Evolutionary conservation across 768 basidiomycete species (phyloP).

Genomic region (Suillus brevipes): DNA sequence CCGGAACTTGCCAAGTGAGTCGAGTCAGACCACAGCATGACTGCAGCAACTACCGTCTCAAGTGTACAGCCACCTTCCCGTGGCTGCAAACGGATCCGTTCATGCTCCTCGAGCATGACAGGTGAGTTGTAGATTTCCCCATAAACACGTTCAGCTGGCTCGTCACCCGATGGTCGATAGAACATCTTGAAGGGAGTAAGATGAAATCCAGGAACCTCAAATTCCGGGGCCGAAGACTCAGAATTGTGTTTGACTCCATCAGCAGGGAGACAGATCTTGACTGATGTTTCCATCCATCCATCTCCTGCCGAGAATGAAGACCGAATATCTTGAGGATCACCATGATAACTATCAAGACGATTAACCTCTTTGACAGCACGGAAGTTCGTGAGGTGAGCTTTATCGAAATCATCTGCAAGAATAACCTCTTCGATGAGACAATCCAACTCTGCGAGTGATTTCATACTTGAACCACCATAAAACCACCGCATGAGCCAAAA

Average conservation of each 20-base stretch:
- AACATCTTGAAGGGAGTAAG: slow-evolving; percentile 9
- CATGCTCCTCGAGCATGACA: slow-evolving; percentile 18
- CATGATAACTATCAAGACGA: too few species aligned
- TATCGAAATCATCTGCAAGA: too few species aligned
- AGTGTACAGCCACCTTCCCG: slow-evolving; percentile 3
- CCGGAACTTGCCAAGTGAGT: slow-evolving; percentile 27
- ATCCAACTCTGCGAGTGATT: too few species aligned
- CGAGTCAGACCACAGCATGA: slow-evolving; percentile 30
- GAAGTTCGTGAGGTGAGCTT: too few species aligned
- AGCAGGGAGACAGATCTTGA: background rate
- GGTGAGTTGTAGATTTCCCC: slow-evolving; percentile 26
- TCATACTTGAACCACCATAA: slow-evolving; percentile 16
- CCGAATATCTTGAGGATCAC: too few species aligned
- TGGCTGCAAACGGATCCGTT: too few species aligned
- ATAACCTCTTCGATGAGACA: too few species aligned
- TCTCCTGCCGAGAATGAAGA: too few species aligned
- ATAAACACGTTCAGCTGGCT: slow-evolving; percentile 17
- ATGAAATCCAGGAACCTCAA: slow-evolving; percentile 30
- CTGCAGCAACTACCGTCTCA: slow-evolving; percentile 15
- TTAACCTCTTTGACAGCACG: too few species aligned
- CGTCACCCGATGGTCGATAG: background rate
- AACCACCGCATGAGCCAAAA: slow-evolving; percentile 26
- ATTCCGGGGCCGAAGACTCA: background rate
- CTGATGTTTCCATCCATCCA: too few species aligned
- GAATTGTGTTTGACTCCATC: background rate